A percentile compares a stretch with the other conserved stretches of the same genome.
Conservation (phyloP, 495 filamentous ascomycete genomes). For the Sabuloglossum arenarium region DNA sequence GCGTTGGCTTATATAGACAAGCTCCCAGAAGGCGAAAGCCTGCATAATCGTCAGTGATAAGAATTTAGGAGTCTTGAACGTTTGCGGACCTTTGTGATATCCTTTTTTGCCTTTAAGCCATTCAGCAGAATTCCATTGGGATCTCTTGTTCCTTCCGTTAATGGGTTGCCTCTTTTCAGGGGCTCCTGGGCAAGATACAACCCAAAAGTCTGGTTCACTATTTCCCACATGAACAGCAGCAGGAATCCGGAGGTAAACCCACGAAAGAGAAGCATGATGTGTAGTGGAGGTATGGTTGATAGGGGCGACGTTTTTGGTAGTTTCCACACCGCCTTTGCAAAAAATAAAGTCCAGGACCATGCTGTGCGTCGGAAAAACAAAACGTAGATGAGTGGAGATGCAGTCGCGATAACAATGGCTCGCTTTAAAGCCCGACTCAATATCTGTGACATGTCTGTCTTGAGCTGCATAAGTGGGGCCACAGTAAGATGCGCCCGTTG, state of each 20-base stretch:
- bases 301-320: constrained; percentile 47
- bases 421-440: constrained; percentile 8
- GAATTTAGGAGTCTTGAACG: constrained; percentile 1
- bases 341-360: constrained; percentile 44
- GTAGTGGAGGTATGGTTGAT: constrained; percentile 34
- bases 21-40: constrained; percentile 80
- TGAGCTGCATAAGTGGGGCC: constrained; percentile 14
- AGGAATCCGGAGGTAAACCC: constrained; percentile 43
- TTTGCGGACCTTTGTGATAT: constrained; percentile 31
- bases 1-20: constrained; percentile 53
- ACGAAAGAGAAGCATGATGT: constrained; percentile 31
- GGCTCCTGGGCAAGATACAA: constrained; percentile 60
- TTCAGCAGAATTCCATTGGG: constrained; percentile 78
- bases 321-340: constrained; percentile 51
- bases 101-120: constrained; percentile 57
- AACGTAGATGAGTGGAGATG: constrained; percentile 38
- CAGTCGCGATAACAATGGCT: constrained; percentile 22
- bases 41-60: constrained; percentile 13
- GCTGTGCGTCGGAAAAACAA: constrained; percentile 37
- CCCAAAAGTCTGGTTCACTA: constrained; percentile 54
- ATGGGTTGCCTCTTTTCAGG: constrained; percentile 59
- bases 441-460: constrained; percentile 13
- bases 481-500: constrained; percentile 17
- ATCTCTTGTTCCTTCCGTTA: constrained; percentile 67
- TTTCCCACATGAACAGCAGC: constrained; percentile 49